Evolutionary conservation across 768 basidiomycete species (phyloP), one percentile per base, ranked within the genome.

Genomic region (Candolleomyces efflorescens): DNA sequence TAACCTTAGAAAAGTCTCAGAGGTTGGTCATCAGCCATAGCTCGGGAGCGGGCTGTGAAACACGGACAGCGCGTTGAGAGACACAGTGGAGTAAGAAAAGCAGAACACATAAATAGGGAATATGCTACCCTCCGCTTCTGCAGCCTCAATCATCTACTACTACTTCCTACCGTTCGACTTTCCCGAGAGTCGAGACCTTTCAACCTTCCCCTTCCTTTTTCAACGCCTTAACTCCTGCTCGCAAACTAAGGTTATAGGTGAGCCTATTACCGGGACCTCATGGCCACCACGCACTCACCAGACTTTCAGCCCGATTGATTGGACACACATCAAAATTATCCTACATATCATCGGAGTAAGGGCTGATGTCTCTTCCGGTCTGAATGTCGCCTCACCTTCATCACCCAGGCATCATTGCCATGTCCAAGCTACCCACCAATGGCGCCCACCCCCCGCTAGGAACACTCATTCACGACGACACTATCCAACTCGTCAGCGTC

Each of bases 401-500:
- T 24, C 54, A 18, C 18, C 53, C 53, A 54, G 20, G 17, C 5
- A 17, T 17, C n/a, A 20, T 54, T 45, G 46, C 20, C 43, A 65
- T 66, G 65, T 64, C 68, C 60, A 65, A 65, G 53, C 64, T 64
- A 48, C 53, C 63, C 13, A 39, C 66, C 22, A 32, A 53, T 17
- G 49, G 68, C 15, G 59, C 64, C 37, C 77, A 78, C 55, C 84
- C 85, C 48, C 74, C 79, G 62, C 74, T 89, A 60, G 94, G 94
- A 46, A 86, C 87, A 61, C 72, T 84, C 68, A 92, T 98, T 77
- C 92, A 95, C 79, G 80, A 83, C 61, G 87, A 85, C 63, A 75
- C 83, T 50, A 83, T 98, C 58, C 83, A 94, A 71, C 86, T 98
- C 59, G 82, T 90, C 64, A 85, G 90, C 65, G 82, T 95, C 61